These are phyloP conservation scores for Penstemon barbatus DNA, from an alignment of 257 asterid genomes.

Conservation along the genomic window DNA sequence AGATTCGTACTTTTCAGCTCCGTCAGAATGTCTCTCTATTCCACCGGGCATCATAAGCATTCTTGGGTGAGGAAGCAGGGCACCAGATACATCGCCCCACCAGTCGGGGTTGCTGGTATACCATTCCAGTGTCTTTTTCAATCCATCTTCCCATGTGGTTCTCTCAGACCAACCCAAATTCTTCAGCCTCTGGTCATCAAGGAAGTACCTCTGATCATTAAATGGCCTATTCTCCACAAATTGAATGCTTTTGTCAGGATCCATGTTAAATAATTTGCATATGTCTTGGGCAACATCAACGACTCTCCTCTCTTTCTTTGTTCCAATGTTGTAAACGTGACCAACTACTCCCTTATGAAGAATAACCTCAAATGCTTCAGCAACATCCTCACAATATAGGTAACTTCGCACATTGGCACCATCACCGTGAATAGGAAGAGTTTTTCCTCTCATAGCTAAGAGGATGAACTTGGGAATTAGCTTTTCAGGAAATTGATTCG, in stretches of 20 bases:
- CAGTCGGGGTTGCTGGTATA: conserved; percentile 77
- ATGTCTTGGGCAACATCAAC: conserved; percentile 85
- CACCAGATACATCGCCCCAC: conserved; percentile 99
- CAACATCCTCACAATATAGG: conserved; percentile 94
- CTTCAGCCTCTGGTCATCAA: conserved; percentile 87
- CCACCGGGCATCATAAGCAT: conserved; percentile 98
- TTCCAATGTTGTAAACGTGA: conserved; percentile 90
- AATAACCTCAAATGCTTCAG: conserved; percentile 89
- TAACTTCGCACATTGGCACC: conserved; percentile 94
- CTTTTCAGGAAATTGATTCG: conserved; percentile 95
- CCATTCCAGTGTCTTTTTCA: conserved; percentile 90
- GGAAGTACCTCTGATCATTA: conserved; percentile 94
- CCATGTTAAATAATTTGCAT: conserved; percentile 78
- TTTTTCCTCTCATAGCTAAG: conserved; percentile 79
- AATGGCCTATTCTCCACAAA: conserved; percentile 94
- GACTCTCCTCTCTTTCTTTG: conserved; percentile 92
- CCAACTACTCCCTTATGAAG: conserved; percentile 98
- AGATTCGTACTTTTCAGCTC: conserved; percentile 61
- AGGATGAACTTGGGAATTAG: conserved; percentile 93
- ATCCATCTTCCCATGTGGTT: conserved; percentile 91
- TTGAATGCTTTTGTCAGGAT: conserved; percentile 69
- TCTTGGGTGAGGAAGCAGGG: conserved; percentile 96
- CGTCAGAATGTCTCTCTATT: conserved; percentile 63
- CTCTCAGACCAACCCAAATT: conserved; percentile 84
- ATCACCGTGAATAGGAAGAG: conserved; percentile 97